Conservation (phyloP, 495 filamentous ascomycete species). For the Penicillium angulare region DNA sequence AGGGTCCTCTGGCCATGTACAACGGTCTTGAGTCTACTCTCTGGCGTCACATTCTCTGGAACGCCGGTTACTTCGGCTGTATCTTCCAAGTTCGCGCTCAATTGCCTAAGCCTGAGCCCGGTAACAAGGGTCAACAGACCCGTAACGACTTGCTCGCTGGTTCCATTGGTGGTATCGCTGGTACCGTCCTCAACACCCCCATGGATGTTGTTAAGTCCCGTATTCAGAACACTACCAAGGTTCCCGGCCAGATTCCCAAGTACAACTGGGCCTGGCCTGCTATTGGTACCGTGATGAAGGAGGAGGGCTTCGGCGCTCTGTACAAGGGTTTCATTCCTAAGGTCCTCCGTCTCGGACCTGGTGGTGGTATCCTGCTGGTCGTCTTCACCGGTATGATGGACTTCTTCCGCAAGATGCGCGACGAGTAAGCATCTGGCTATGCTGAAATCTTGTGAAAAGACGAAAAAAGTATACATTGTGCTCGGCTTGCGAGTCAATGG, state of each 20-base stretch:
- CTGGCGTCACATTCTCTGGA: conserved; percentile 98
- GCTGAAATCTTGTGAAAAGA: background rate
- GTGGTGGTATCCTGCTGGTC: conserved; percentile 87
- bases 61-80: conserved; percentile 95
- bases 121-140: conserved; percentile 76
- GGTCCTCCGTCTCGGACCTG: conserved; percentile 83
- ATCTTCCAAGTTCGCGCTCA: conserved; percentile 92
- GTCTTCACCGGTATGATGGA: conserved; percentile 95
- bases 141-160: conserved; percentile 86
- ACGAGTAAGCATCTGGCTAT: conserved; percentile 19
- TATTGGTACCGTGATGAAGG: conserved; percentile 78
- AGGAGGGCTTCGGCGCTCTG: conserved; percentile 88
- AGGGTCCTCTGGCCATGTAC: conserved; percentile 88
- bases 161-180: conserved; percentile 82
- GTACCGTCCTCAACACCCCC: conserved; percentile 93
- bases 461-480: background rate
- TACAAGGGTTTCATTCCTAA: conserved; percentile 99
- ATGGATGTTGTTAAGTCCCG: conserved; percentile 98
- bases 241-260: conserved; percentile 77
- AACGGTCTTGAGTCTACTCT: conserved; percentile 94
- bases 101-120: conserved; percentile 66
- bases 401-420: conserved; percentile 66
- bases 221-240: conserved; percentile 87
- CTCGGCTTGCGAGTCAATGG: background rate
- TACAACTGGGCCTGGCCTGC: conserved; percentile 98